Evolutionary conservation across 352 stramenopile species (phyloP).

Genomic region (Pythium oligandrum): DNA sequence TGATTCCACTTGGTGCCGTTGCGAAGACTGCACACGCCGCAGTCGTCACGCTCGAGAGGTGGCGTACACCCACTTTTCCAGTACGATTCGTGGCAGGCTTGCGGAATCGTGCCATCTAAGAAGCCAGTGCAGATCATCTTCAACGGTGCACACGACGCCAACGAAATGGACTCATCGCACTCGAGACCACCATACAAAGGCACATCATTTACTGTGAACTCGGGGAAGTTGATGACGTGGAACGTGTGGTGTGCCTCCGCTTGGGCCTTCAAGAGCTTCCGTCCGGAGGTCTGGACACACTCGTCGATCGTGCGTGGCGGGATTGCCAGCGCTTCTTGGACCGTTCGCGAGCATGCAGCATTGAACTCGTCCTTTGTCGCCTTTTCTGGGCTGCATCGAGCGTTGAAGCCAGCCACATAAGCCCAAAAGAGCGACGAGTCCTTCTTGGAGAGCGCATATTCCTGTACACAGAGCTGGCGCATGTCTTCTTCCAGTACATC

Average conservation of each 20-base stretch:
- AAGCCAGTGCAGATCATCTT: conserved; percentile 23
- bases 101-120: conserved; percentile 7
- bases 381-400: conserved; percentile 12
- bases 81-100: conserved; percentile 15
- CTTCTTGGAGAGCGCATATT: conserved; percentile 5
- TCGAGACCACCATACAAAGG: conserved; percentile 14
- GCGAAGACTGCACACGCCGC: conserved; percentile 16
- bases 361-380: conserved; percentile 13
- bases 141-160: conserved; percentile 17
- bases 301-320: neutral
- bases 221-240: conserved; percentile 21
- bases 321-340: conserved; percentile 6
- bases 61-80: conserved; percentile 14
- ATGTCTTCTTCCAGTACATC: conserved; percentile 28
- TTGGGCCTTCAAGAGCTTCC: conserved; percentile 15
- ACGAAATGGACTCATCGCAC: conserved; percentile 19
- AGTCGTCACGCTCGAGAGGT: conserved; percentile 21
- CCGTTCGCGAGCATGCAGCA: conserved; percentile 6
- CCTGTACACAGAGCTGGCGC: conserved; percentile 21
- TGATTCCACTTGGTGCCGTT: conserved; percentile 17
- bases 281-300: conserved; percentile 5
- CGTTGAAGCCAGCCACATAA: conserved; percentile 19
- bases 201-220: conserved; percentile 23
- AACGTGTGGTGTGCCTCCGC: conserved; percentile 12
- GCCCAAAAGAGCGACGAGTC: conserved; percentile 23